Percentiles rank a stretch among this genome's conserved stretches.
These are phyloP conservation scores for Panellus pusillus DNA, from an alignment of 768 basidiomycete genomes.

Conservation along the genomic window DNA sequence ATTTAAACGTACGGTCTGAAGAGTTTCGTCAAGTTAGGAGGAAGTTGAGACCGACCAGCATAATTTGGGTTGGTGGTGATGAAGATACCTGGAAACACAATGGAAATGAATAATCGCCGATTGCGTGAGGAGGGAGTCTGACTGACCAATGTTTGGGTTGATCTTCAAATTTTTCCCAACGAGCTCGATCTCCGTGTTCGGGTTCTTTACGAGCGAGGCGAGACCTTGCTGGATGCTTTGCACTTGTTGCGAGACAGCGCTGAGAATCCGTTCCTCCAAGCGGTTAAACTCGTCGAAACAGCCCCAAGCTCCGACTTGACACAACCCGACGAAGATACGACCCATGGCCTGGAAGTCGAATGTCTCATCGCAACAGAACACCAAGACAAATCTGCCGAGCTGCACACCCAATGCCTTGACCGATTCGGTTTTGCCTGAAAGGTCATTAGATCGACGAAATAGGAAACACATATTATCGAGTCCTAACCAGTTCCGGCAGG, in stretches of 20 bases:
- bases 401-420: conserved; percentile 98
- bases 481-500: conserved; percentile 90
- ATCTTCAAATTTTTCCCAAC: conserved; percentile 93
- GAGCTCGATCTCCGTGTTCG: conserved; percentile 89
- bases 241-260: conserved; percentile 98
- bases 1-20: conserved; percentile 76
- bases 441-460: conserved; percentile 10
- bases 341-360: conserved; percentile 99
- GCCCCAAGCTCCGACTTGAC: conserved; percentile 99
- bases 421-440: conserved; percentile 93
- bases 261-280: conserved; percentile 95
- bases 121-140: neutral
- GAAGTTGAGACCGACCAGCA: conserved; percentile 91
- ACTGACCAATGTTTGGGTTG: conserved; percentile 86
- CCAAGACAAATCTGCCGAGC: conserved; percentile 96
- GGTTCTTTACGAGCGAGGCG: conserved; percentile 77
- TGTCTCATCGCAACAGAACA: conserved; percentile 99
- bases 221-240: conserved; percentile 98
- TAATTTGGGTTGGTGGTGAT: conserved; percentile 99
- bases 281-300: conserved; percentile 99
- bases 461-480: neutral
- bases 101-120: neutral
- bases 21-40: conserved; percentile 86
- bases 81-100: conserved; percentile 71
- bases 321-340: conserved; percentile 96